phyloP scores from a whole-genome alignment of 768 basidiomycete genomes.

The Podaxis mareebaensis region DNA sequence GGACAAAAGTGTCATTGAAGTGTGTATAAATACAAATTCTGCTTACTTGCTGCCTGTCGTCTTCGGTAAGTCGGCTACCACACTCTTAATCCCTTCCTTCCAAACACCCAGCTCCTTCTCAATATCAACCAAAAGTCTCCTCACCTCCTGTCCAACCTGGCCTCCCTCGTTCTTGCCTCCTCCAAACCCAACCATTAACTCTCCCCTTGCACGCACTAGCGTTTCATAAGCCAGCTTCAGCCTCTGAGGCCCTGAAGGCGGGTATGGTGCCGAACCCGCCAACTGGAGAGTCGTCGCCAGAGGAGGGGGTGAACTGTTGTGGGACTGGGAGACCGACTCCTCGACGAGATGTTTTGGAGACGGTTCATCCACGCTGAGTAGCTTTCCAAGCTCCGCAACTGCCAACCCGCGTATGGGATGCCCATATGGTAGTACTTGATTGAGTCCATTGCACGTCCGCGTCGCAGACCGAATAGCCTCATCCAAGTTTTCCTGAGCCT shows the following conservation, averaged over 20 bases:
- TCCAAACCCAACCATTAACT: slow-evolving; percentile 75
- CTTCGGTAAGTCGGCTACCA: slow-evolving; percentile 41
- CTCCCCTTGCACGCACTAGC: slow-evolving; percentile 58
- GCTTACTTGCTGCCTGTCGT: background rate
- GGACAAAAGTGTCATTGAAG: too few species aligned
- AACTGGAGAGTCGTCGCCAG: background rate
- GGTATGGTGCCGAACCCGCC: slow-evolving; percentile 40
- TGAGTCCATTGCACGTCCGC: slow-evolving; percentile 53
- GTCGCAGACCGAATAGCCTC: slow-evolving; percentile 60
- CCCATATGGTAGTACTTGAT: slow-evolving; percentile 52
- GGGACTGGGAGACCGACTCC: background rate
- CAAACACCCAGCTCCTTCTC: slow-evolving; percentile 77
- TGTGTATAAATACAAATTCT: too few species aligned
- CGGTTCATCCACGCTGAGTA: slow-evolving; percentile 78
- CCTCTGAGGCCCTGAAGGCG: slow-evolving; percentile 66
- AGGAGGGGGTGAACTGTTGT: background rate
- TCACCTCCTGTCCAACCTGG: slow-evolving; percentile 61
- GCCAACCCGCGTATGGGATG: slow-evolving; percentile 81
- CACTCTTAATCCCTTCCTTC: slow-evolving; percentile 62
- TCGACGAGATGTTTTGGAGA: slow-evolving; percentile 30
- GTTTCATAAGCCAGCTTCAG: slow-evolving; percentile 66
- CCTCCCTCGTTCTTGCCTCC: slow-evolving; percentile 63
- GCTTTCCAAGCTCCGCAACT: slow-evolving; percentile 77
- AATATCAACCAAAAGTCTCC: slow-evolving; percentile 57
- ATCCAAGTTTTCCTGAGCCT: slow-evolving; percentile 58